Evolutionary conservation across 2,329 filamentous ascomycete genomes (phyloP), one percentile per base, ranked within the genome.

Genomic region (Teratosphaeria pseudoeucalypti): DNA sequence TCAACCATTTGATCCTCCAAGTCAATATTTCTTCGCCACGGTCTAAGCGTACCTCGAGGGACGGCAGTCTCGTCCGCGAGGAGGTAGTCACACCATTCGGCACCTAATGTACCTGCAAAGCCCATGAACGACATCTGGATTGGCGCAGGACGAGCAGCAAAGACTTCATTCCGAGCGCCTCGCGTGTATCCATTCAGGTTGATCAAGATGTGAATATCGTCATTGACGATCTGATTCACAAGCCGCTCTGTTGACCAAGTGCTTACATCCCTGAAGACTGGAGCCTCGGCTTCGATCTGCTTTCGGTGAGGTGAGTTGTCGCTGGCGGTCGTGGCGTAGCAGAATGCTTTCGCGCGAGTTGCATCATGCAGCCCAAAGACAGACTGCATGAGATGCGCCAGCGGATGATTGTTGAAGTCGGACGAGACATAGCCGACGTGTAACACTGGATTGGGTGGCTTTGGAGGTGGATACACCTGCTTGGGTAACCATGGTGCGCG

Each of bases 61-160:
- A 99, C 87, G 0, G 94, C 91, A 1, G 88, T 92, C 56, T 88
- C 81, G 69, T 99, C 94, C 3, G 94, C 92, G 29, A 97, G 82
- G 16, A 99, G 85, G 70, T 99, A 99, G 72, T 99, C 94, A 67
- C 94, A 99, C 94, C 94, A 99, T 71, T 99, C 94, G 2, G 94
- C 94, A 6, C 94, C 94, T 0, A 99, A 78, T 0, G 92, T 96
- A 10, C 94, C 94, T 0, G 94, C 94, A 71, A 99, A 99, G 0
- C 94, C 94, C 94, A 99, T 99, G 70, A 99, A 99, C 0, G 94
- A 96, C 94, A 99, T 99, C 66, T 99, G 94, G 52, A 99, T 90
- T 0, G 94, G 94, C 2, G 92, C 91, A 16, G 94, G 90, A 29
- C 95, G 85, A 26, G 94, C 94, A 26, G 94, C 94, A 72, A 99